phyloP scores from a whole-genome alignment of 1,139 yeast genomes.

The Blastobotrys serpentis region DNA sequence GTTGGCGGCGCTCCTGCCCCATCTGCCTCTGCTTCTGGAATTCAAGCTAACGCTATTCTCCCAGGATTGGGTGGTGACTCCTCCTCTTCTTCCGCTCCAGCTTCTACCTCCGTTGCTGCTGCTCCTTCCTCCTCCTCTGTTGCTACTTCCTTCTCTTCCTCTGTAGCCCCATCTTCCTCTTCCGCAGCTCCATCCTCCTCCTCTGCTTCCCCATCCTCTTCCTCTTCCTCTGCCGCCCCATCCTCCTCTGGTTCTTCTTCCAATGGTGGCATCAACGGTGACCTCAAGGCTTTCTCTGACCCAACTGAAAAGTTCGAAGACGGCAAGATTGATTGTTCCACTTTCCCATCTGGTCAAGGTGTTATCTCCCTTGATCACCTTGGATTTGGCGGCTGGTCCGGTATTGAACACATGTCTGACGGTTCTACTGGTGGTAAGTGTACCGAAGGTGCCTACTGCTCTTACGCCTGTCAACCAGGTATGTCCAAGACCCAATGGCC shows the following conservation, averaged over 20 bases:
- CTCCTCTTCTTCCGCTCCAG: conserved; percentile 26
- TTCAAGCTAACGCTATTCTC: conserved; percentile 29
- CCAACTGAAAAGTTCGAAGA: conserved; percentile 69
- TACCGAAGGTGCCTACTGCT: conserved; percentile 87
- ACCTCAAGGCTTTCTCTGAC: conserved; percentile 51
- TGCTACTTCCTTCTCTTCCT: conserved; percentile 30
- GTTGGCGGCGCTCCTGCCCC: conserved; percentile 39
- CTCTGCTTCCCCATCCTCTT: conserved; percentile 16
- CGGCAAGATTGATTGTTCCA: conserved; percentile 71
- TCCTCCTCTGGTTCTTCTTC: conserved; percentile 38
- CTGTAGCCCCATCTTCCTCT: conserved; percentile 26
- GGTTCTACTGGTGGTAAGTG: conserved; percentile 67
- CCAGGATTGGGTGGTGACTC: conserved; percentile 36
- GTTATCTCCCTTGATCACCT: conserved; percentile 81
- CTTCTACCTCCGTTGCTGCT: conserved; percentile 24
- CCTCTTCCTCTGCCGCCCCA: conserved; percentile 37
- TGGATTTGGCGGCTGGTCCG: conserved; percentile 89
- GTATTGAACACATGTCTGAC: conserved; percentile 54
- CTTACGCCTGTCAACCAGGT: conserved; percentile 95
- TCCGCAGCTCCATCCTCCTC: conserved; percentile 26
- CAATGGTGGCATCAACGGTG: conserved; percentile 51
- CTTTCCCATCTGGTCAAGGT: conserved; percentile 90
- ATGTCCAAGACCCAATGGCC: conserved; percentile 99
- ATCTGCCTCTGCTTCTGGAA: conserved; percentile 27
- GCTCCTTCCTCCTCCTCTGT: conserved; percentile 29